Conservation (phyloP, 768 basidiomycete species). For the Stropharia rugosoannulata region DNA sequence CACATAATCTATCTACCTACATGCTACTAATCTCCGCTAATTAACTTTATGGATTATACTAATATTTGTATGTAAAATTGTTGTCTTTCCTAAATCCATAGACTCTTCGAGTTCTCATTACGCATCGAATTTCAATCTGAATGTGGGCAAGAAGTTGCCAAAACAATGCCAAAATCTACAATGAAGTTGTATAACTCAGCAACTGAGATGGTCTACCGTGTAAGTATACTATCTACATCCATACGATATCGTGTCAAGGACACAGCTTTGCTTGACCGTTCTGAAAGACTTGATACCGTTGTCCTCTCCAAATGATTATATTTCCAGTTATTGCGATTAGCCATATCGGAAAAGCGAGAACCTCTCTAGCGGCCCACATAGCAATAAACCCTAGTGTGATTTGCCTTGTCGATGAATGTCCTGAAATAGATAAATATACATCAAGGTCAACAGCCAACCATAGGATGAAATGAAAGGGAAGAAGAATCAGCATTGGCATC, state of each 20-base stretch:
- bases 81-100: neutral
- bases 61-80: slow-evolving; percentile 2
- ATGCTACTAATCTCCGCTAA: neutral
- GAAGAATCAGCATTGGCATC: slow-evolving; percentile 52
- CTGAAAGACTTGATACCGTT: slow-evolving; percentile 65
- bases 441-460: slow-evolving; percentile 85
- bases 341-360: slow-evolving; percentile 88
- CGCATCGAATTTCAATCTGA: neutral
- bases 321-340: slow-evolving; percentile 76
- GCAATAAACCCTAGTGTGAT: slow-evolving; percentile 59
- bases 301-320: slow-evolving; percentile 87
- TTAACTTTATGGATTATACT: slow-evolving; percentile 4
- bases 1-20: neutral
- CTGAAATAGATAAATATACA: slow-evolving; percentile 76
- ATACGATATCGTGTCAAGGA: neutral
- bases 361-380: slow-evolving; percentile 81
- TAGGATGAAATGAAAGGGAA: slow-evolving; percentile 55
- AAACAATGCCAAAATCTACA: neutral
- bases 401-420: slow-evolving; percentile 52
- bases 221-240: neutral
- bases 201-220: neutral
- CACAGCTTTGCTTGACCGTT: slow-evolving; percentile 63
- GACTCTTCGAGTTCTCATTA: neutral
- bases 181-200: neutral
- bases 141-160: neutral